These are phyloP conservation scores for Lachancea thermotolerans DNA, from an alignment of 805 yeast genomes.

Conservation along the genomic window DNA sequence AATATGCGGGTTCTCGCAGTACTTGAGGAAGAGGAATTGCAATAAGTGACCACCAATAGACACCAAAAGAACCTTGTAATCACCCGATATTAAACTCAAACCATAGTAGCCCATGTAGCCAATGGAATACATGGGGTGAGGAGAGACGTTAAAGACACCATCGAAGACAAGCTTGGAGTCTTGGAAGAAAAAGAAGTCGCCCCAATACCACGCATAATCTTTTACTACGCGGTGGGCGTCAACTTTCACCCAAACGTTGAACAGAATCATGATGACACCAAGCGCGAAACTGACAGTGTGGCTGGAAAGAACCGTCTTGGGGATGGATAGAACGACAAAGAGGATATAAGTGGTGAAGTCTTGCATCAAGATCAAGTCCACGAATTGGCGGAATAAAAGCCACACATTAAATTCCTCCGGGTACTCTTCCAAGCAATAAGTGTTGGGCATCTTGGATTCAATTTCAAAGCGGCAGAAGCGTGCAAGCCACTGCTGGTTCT, in stretches of 20 bases:
- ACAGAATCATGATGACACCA: constrained; percentile 57
- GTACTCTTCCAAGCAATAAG: constrained; percentile 33
- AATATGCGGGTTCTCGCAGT: constrained; percentile 81
- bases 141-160: constrained; percentile 84
- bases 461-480: constrained; percentile 41
- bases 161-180: constrained; percentile 68
- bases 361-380: constrained; percentile 76
- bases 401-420: constrained; percentile 80
- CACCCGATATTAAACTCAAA: constrained; percentile 66
- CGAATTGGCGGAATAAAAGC: constrained; percentile 71
- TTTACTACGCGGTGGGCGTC: constrained; percentile 85
- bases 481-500: constrained; percentile 32
- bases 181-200: constrained; percentile 80
- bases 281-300: constrained; percentile 43
- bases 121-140: constrained; percentile 89
- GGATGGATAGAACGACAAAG: constrained; percentile 44
- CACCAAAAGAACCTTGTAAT: constrained; percentile 60
- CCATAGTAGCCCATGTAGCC: constrained; percentile 88
- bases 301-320: constrained; percentile 30
- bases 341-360: constrained; percentile 73
- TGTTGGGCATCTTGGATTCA: constrained; percentile 38
- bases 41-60: constrained; percentile 70
- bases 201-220: constrained; percentile 95
- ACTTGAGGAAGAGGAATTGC: constrained; percentile 67
- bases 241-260: constrained; percentile 78